Base-by-base conservation (phyloP, 805 yeast genomes). In the Candida taoyuanica region DNA sequence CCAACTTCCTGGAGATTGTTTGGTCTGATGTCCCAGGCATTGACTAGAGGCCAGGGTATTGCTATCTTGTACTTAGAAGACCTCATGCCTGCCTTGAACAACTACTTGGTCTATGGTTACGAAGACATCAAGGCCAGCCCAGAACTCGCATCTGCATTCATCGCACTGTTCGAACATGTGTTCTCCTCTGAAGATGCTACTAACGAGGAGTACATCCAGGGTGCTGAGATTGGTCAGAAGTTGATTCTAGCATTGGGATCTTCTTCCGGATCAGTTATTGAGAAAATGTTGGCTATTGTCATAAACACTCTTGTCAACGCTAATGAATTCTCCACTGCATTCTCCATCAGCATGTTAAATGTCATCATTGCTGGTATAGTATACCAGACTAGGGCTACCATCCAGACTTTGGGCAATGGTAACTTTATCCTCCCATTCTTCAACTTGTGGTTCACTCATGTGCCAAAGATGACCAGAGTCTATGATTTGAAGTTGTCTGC, bases 401-500 rank as follows among this genome's bases (percentile, higher is more conserved):
- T 89, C 39, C 57, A 62, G 14, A 55, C 69, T 6, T 62, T 89
- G 43, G 67, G 68, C 42, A 66, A 70, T 34, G 53, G 59, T 13
- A 61, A 68, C 14, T 65, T 68, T 33, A 55, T 78, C 5, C 68
- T 70, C 25, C 50, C 62, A 12, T 75, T 85, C 50, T 74, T 89
- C 51, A 62, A 64, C 17, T 50, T 66, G 34, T 86, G 95, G 95
- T 71, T 83, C 52, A 65, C 70, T 16, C 50, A 69, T 8, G 63
- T 78, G 28, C 73, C 78, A 5, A 62, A 65, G 19, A 70, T 82
- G 49, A 70, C 71, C 17, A 67, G 95, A 43, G 95, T 86, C 3
- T 85, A 73, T 52, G 98, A 91, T 60, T 68, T 86, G 58, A 89
- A 88, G 60, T 61, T 91, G 30, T 76, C 85, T 1, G 65, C 76